Percentiles rank a stretch among this genome's conserved stretches.
Evolutionary conservation across 495 filamentous ascomycete species (phyloP).

Genomic region (Penicillium parvum): DNA sequence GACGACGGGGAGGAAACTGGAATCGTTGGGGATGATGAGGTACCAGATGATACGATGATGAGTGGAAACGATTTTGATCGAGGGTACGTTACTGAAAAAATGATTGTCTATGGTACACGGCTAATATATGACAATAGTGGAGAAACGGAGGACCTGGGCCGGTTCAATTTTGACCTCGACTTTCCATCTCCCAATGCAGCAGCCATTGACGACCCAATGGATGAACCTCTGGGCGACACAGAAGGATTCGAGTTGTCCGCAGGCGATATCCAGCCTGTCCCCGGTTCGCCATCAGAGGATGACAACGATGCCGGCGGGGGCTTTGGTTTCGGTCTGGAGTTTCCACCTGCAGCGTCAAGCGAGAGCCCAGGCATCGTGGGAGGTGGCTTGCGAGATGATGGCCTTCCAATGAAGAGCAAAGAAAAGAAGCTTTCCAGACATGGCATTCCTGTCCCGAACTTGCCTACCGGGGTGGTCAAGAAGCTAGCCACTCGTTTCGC

Average conservation of each 20-base stretch:
- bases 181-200: slow-evolving; percentile 37
- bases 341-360: slow-evolving; percentile 30
- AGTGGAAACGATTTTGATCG: slow-evolving; percentile 38
- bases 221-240: slow-evolving; percentile 31
- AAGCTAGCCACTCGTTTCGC: slow-evolving; percentile 69
- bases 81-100: slow-evolving; percentile 30
- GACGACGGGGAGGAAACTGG: slow-evolving; percentile 46
- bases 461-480: slow-evolving; percentile 67
- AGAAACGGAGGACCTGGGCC: slow-evolving; percentile 45
- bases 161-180: slow-evolving; percentile 41
- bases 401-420: slow-evolving; percentile 26
- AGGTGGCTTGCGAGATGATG: slow-evolving; percentile 41
- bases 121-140: slow-evolving; percentile 36
- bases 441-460: slow-evolving; percentile 69
- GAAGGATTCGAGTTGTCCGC: slow-evolving; percentile 37
- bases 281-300: slow-evolving; percentile 18
- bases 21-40: slow-evolving; percentile 36
- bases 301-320: slow-evolving; percentile 24
- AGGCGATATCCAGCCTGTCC: slow-evolving; percentile 29
- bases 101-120: slow-evolving; percentile 9
- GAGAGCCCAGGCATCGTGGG: slow-evolving; percentile 37
- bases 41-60: slow-evolving; percentile 27
- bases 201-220: slow-evolving; percentile 28
- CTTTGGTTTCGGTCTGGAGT: slow-evolving; percentile 30
- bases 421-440: slow-evolving; percentile 61